phyloP scores from a whole-genome alignment of 208 protist species.

The Acanthamoeba polyphaga region DNA sequence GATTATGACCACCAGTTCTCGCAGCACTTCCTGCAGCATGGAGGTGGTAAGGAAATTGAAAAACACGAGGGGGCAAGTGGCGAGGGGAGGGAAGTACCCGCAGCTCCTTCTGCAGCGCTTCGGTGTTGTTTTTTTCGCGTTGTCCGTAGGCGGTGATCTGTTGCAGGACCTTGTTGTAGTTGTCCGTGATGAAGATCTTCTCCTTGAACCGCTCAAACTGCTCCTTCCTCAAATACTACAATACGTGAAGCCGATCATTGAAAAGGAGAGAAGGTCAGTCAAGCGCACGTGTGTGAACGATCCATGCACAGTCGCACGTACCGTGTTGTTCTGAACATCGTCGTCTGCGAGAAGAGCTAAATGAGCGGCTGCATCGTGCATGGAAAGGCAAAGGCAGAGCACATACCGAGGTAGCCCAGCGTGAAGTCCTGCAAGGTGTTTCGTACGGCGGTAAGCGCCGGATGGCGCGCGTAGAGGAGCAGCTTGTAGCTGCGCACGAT shows the following conservation, averaged over 20 bases:
- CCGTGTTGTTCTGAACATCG: not conserved
- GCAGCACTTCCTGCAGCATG: slow-evolving; percentile 14
- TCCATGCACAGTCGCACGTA: not conserved
- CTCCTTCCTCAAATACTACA: slow-evolving; percentile 34
- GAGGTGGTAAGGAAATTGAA: not conserved
- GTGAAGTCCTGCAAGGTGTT: slow-evolving; percentile 38
- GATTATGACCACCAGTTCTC: slow-evolving; percentile 39
- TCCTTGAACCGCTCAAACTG: slow-evolving; percentile 47
- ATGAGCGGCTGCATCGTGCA: not conserved
- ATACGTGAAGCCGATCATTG: not conserved
- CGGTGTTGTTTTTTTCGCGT: slow-evolving; percentile 13
- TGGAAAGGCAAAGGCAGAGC: too few species aligned
- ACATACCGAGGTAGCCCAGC: slow-evolving; percentile 13
- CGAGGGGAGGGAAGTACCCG: not conserved
- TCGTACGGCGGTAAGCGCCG: not conserved
- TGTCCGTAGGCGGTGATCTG: slow-evolving; percentile 61
- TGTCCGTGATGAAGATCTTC: slow-evolving; percentile 33
- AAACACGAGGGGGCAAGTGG: too few species aligned
- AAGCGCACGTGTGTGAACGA: not conserved
- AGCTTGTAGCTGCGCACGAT: slow-evolving; percentile 60
- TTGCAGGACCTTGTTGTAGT: slow-evolving; percentile 1
- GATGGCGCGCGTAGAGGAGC: slow-evolving; percentile 27
- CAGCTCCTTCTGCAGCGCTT: slow-evolving; percentile 57
- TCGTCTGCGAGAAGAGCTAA: not conserved
- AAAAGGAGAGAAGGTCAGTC: not conserved